phyloP scores from a whole-genome alignment of 1,284 basidiomycete genomes.

The Marasmius tenuissimus region DNA sequence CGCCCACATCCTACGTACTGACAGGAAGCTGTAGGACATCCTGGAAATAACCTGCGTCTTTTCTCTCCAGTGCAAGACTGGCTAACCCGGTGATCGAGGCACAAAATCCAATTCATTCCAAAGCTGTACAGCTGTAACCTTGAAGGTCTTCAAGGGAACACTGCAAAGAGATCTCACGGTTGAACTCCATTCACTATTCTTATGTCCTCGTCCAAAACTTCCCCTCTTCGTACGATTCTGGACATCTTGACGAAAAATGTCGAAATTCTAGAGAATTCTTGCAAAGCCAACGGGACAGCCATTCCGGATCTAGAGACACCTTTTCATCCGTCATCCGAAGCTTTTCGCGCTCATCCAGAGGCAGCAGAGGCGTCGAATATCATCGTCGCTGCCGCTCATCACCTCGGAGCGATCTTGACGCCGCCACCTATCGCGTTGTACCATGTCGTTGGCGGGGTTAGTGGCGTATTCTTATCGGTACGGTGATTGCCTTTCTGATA shows the following conservation, averaged over 20 bases:
- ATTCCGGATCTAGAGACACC: constrained; percentile 26
- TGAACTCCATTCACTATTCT: no score
- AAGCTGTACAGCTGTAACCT: no score
- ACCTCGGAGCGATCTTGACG: constrained; percentile 33
- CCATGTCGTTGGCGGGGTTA: constrained; percentile 27
- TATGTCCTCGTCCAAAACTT: background rate
- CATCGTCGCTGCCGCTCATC: constrained; percentile 35
- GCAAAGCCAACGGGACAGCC: constrained; percentile 10
- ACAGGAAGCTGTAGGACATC: no score
- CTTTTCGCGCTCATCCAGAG: constrained; percentile 24
- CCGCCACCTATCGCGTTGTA: constrained; percentile 29
- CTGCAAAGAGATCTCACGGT: no score
- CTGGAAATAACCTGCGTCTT: no score
- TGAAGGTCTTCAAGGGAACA: no score
- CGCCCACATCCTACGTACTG: no score
- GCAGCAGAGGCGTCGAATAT: constrained; percentile 30
- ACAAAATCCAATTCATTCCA: no score
- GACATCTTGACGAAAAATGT: constrained; percentile 23
- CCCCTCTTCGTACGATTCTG: constrained; percentile 10
- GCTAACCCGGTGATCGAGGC: no score
- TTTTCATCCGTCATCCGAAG: constrained; percentile 29
- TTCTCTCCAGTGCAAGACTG: no score
- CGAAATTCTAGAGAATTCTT: constrained; percentile 22
- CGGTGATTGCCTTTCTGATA: constrained; percentile 6
- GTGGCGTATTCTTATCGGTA: constrained; percentile 10